Percentiles rank a stretch among this genome's conserved stretches.
Conservation (phyloP, 192 early-diverging fungal species). For the Coemansia umbellata region DNA sequence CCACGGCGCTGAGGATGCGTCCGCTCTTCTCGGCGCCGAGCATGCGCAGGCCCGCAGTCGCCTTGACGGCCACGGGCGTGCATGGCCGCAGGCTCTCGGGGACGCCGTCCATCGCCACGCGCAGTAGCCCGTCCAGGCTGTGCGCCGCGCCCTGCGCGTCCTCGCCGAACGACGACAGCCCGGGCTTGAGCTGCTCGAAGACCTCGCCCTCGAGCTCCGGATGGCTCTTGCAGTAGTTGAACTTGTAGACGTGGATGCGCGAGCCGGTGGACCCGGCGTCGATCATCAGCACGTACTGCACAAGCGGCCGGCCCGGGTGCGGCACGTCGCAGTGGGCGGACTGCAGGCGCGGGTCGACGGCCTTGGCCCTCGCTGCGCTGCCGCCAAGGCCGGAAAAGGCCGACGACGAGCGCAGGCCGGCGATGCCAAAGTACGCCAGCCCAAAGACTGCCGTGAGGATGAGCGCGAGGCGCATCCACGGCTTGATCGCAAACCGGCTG, state of each 20-base stretch:
- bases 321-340: conserved; percentile 61
- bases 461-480: conserved; percentile 21
- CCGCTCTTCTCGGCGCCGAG: conserved; percentile 68
- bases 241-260: conserved; percentile 94
- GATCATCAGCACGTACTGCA: conserved; percentile 91
- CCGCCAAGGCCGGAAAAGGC: not conserved
- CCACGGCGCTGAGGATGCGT: conserved; percentile 70
- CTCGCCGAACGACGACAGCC: conserved; percentile 69
- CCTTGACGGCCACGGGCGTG: conserved; percentile 92
- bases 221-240: conserved; percentile 84
- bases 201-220: conserved; percentile 88
- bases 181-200: conserved; percentile 81
- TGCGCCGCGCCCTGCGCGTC: conserved; percentile 74
- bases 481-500: conserved; percentile 8
- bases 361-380: not conserved
- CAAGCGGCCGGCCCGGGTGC: conserved; percentile 63
- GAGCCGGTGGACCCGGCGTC: conserved; percentile 97
- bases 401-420: not conserved
- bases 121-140: conserved; percentile 74
- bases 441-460: conserved; percentile 5
- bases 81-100: conserved; percentile 67
- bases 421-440: conserved; percentile 24
- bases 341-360: conserved; percentile 35
- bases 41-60: conserved; percentile 89
- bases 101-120: conserved; percentile 68